A percentile compares a stretch with the other conserved stretches of the same genome.
phyloP scores from a whole-genome alignment of 495 filamentous ascomycete genomes.

The Friedmanniomyces simplex region DNA sequence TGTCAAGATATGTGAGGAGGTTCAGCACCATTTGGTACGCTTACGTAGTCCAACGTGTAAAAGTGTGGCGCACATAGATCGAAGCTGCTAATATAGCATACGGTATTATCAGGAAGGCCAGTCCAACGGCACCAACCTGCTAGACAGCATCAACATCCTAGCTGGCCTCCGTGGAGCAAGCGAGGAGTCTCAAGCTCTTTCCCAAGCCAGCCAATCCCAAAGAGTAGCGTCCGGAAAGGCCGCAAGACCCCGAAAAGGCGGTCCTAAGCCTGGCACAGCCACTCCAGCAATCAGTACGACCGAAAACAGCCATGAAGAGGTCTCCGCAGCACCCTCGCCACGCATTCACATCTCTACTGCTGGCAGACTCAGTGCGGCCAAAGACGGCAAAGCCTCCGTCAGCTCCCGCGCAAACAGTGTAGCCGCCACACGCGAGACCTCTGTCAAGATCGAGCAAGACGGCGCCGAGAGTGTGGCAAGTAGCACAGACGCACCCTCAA shows the following conservation, averaged over 20 bases:
- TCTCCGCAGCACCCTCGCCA: conserved; percentile 10
- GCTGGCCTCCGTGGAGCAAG: conserved; percentile 47
- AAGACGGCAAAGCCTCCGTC: conserved; percentile 8
- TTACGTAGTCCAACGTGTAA: background rate
- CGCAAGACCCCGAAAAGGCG: background rate
- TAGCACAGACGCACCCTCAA: conserved; percentile 7
- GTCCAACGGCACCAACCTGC: conserved; percentile 32
- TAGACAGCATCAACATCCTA: conserved; percentile 49
- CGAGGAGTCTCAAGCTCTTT: conserved; percentile 19
- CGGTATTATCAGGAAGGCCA: conserved; percentile 36
- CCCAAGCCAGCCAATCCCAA: background rate
- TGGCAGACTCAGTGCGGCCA: conserved; percentile 7
- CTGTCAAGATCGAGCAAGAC: conserved; percentile 43
- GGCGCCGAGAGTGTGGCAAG: conserved; percentile 31
- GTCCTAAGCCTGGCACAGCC: background rate
- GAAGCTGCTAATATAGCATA: background rate
- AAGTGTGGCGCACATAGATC: background rate
- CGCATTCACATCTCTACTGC: conserved; percentile 2
- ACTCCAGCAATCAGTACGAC: background rate
- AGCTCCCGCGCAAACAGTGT: conserved; percentile 10
- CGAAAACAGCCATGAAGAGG: conserved; percentile 18
- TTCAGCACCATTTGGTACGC: conserved; percentile 40
- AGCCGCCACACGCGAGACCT: conserved; percentile 21
- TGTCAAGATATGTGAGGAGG: conserved; percentile 52
- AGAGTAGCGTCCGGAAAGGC: conserved; percentile 1